phyloP scores from a whole-genome alignment of 1,284 basidiomycete genomes.

The Pseudozyma flocculosa region DNA sequence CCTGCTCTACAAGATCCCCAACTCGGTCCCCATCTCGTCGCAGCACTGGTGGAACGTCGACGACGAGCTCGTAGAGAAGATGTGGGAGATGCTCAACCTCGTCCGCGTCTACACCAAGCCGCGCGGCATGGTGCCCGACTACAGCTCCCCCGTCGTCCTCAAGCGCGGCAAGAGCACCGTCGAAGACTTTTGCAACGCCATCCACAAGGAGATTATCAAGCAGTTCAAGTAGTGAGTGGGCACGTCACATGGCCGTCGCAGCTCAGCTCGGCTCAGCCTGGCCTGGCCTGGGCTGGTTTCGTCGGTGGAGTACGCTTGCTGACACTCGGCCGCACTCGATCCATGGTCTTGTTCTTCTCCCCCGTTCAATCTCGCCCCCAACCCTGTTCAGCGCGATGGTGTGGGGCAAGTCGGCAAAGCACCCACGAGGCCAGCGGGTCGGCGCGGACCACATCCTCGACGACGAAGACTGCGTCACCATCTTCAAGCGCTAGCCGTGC shows the following conservation, averaged over 20 bases:
- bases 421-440: constrained; percentile 92
- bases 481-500: constrained; percentile 39
- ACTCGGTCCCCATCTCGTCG: constrained; percentile 90
- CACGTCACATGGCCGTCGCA: too few relatives aligned
- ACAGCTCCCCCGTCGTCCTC: constrained; percentile 70
- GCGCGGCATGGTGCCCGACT: constrained; percentile 85
- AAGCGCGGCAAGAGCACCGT: constrained; percentile 66
- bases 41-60: constrained; percentile 95
- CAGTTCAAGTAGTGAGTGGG: constrained; percentile 72
- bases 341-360: background rate
- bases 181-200: constrained; percentile 79
- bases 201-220: constrained; percentile 88
- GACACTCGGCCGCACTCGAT: background rate
- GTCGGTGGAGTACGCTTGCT: too few relatives aligned
- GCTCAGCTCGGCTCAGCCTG: too few relatives aligned
- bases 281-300: too few relatives aligned
- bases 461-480: constrained; percentile 49
- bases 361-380: background rate
- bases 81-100: constrained; percentile 56
- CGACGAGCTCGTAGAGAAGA: constrained; percentile 81
- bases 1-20: constrained; percentile 83
- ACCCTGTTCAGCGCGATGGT: constrained; percentile 70
- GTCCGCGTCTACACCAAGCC: constrained; percentile 84
- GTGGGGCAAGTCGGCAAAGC: constrained; percentile 93
- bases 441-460: constrained; percentile 62